These are phyloP conservation scores for Komagataea norvegica DNA, from an alignment of 1,139 yeast species.

Conservation along the genomic window DNA sequence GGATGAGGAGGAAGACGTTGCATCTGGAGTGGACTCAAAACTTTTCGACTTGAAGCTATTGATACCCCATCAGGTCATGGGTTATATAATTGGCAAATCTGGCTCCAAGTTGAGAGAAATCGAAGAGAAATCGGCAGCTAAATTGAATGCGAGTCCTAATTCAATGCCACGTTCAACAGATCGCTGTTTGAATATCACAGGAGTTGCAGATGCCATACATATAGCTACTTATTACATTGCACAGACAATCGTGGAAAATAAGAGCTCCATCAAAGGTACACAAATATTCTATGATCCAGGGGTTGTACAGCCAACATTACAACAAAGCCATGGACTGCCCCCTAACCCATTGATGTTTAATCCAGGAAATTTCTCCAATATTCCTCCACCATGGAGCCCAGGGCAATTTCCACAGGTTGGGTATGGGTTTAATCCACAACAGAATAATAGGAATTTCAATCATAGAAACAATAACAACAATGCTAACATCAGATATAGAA, in stretches of 20 bases:
- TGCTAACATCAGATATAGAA: slow-evolving; percentile 3
- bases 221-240: slow-evolving; percentile 76
- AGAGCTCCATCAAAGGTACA: slow-evolving; percentile 47
- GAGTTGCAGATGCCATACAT: slow-evolving; percentile 85
- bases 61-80: slow-evolving; percentile 79
- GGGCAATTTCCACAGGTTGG: slow-evolving; percentile 10
- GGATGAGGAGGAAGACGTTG: slow-evolving; percentile 64
- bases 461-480: slow-evolving; percentile 3
- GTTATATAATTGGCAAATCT: slow-evolving; percentile 75
- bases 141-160: slow-evolving; percentile 70
- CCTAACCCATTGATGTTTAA: slow-evolving; percentile 13
- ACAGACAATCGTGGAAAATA: slow-evolving; percentile 59
- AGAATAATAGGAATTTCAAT: slow-evolving; percentile 2
- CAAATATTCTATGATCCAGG: slow-evolving; percentile 65
- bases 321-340: slow-evolving; percentile 13
- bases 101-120: slow-evolving; percentile 77
- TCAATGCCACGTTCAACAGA: slow-evolving; percentile 79
- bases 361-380: slow-evolving; percentile 7
- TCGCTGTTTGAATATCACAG: slow-evolving; percentile 63
- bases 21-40: slow-evolving; percentile 51
- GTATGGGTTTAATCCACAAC: slow-evolving; percentile 8
- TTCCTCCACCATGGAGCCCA: slow-evolving; percentile 14
- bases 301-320: slow-evolving; percentile 17
- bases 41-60: slow-evolving; percentile 57
- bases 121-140: slow-evolving; percentile 79